Base-by-base conservation (phyloP, 345 rosid genomes). In the Eucalyptus sp. region DNA sequence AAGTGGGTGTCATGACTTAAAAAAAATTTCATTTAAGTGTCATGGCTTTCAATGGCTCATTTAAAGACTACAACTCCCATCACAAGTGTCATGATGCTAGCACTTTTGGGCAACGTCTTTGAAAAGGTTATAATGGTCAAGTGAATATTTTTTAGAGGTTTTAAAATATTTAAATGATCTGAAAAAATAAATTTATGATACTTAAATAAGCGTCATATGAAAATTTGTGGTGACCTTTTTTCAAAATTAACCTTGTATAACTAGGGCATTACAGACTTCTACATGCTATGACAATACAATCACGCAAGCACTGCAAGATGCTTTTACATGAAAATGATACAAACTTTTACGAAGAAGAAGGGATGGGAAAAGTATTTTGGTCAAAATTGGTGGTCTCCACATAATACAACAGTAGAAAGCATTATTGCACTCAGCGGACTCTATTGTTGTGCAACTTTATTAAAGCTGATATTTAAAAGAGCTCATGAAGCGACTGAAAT, bases 291-390 rank as follows among this genome's bases (percentile, higher is more conserved):
- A 49, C 50, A 49, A 49, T 49, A 49, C 50, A 49, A 4, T 49
- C 15, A 13, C 50, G 50, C 5, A 50, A 13, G 16, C 16, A 50
- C 7, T 50, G 13, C 17, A 0, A 2, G 29, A 56, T 4, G 62
- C 6, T 2, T 10, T 24, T 24, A 11, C 62, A 10, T 8, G 6
- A 25, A 56, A 24, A 9, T 56, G 25, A 56, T 2, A 56, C 1
- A 56, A 7, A 56, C 13, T 22, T 56, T 50, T 5, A 50, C 0
- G 51, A 50, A 50, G 51, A 50, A 50, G 51, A 50, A 7, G 11
- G 20, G 0, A n/a, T 5, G 5, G 14, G 1, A 4, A 64, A n/a
- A 64, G 9, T 10, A n/a, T n/a, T 14, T n/a, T 15, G 3, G 17
- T 4, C 76, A n/a, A 64, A 64, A 64, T 3, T 2, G 76, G 10